These are phyloP conservation scores for Botrytis porri DNA, from an alignment of 2,329 filamentous ascomycete genomes.

Conservation along the genomic window DNA sequence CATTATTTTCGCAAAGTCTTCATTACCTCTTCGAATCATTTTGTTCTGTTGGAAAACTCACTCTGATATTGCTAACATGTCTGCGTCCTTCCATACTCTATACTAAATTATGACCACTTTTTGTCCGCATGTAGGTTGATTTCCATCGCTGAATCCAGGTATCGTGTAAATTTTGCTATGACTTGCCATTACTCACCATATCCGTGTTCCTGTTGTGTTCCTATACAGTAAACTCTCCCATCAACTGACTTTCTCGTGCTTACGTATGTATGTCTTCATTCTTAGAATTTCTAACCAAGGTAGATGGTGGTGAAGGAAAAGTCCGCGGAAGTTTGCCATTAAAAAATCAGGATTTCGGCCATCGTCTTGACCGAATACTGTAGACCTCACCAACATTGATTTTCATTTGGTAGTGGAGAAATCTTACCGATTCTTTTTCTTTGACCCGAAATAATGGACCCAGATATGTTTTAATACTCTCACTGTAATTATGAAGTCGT, in stretches of 20 bases:
- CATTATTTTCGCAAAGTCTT: background rate
- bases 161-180: background rate
- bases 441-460: background rate
- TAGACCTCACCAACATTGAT: background rate
- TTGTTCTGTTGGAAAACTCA: background rate
- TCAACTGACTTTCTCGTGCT: accelerated
- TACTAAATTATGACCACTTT: background rate
- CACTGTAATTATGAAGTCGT: background rate
- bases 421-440: background rate
- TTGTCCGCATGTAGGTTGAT: background rate
- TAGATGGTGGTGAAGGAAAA: background rate
- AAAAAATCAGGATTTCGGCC: background rate
- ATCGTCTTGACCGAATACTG: background rate
- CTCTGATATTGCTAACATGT: background rate
- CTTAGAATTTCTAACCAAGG: background rate
- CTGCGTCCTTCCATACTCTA: too few relatives aligned
- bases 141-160: background rate
- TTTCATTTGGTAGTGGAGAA: background rate
- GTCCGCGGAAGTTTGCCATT: background rate
- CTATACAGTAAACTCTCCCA: background rate
- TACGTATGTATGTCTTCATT: too few relatives aligned
- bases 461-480: background rate
- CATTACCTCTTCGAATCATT: background rate
- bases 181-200: background rate
- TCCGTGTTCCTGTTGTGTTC: background rate